Evolutionary conservation across 805 yeast species (phyloP), one percentile per base, ranked within the genome.

Genomic region (Cyberlindnera misumaiensis): DNA sequence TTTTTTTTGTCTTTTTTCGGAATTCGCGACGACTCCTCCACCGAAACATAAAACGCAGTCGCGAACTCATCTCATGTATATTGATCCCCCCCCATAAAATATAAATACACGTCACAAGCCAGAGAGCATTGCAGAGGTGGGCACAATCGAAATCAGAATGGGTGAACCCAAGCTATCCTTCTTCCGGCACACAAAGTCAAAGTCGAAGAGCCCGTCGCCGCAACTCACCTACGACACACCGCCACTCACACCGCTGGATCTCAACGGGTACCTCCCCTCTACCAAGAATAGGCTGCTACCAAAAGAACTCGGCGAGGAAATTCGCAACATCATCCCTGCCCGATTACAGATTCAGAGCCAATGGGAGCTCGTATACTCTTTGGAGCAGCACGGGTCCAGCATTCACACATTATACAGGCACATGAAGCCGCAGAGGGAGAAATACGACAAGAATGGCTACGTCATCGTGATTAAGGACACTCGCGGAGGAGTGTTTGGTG

Each of bases 381-480:
- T 86, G 43, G 97, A 89, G 49, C 96, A 87, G 58, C 85, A 88
- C 56, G 98, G 98, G 0, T 80, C 95, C 0, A 84, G 96, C 0
- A 59, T 90, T 38, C 77, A 73, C 41, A 88, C 97, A 0, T 60
- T 93, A 13, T 90, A 89, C 56, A 63, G 72, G 12, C 64, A 68
- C 33, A 59, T 75, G 39, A 64, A 64, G 33, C 82, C 83, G 0
- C 64, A 53, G 15, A 43, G 55, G 9, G 56, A 51, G 37, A 54
- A 51, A 39, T 56, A 68, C 18, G 67, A 65, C 37, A 63, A 72
- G 39, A 68, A 68, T 15, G 97, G 97, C 1, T 90, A 84, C 52
- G 73, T 93, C 1, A 47, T 93, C 40, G 73, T 83, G 3, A 67
- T 93, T 5, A 71, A 71, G 55, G 97, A 93, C 55, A 63, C 70